Conservation (phyloP, 768 basidiomycete species). For the Tubosaeta brunneosetosa region DNA sequence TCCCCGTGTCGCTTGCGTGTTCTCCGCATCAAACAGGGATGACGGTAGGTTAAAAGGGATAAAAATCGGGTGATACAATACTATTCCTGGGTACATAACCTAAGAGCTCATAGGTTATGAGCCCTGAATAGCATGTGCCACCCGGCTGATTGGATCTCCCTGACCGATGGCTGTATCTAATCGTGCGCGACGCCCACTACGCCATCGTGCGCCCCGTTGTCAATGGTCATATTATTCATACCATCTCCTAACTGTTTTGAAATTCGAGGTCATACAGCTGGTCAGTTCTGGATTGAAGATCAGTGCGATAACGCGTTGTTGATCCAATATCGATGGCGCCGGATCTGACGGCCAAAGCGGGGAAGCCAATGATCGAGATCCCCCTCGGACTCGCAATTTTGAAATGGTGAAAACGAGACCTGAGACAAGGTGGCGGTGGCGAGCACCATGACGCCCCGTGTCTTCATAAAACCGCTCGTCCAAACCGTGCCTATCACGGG, state of each 20-base stretch:
- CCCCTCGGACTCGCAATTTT: neutral
- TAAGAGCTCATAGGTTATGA: constrained; percentile 19
- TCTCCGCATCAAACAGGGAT: neutral
- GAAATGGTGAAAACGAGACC: neutral
- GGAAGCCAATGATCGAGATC: neutral
- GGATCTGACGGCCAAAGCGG: neutral
- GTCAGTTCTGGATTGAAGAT: neutral
- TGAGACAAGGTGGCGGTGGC: neutral
- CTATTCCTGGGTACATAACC: constrained; percentile 16
- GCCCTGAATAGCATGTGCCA: constrained; percentile 20
- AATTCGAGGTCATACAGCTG: neutral
- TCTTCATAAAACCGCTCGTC: neutral
- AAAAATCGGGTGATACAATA: constrained; percentile 11
- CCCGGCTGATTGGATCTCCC: constrained; percentile 7
- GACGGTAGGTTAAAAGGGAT: neutral
- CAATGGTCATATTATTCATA: neutral
- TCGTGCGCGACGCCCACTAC: constrained; percentile 4
- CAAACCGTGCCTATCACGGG: constrained; percentile 10
- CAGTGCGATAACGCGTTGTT: neutral
- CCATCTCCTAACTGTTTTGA: neutral
- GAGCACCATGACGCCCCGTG: neutral
- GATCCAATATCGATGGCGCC: neutral
- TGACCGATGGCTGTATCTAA: neutral
- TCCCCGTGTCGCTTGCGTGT: neutral
- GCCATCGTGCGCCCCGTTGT: constrained; percentile 3